Conservation (phyloP, 2,329 filamentous ascomycete species). For the Verticillium longisporum region DNA sequence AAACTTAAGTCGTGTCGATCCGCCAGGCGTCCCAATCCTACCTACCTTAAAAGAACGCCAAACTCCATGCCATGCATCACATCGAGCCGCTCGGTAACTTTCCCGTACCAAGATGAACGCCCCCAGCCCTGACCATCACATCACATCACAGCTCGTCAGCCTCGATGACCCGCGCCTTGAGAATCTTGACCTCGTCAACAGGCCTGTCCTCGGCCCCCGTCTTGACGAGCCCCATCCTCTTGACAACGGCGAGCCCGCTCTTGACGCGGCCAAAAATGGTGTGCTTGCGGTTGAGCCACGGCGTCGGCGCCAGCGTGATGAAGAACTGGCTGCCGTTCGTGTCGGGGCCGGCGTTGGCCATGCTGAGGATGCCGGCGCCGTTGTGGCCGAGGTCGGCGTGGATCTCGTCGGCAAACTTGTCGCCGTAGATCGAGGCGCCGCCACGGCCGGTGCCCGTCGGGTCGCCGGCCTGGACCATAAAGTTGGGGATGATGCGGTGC, state of each 20-base stretch:
- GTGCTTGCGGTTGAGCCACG: conserved; percentile 95
- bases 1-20: background rate
- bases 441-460: conserved; percentile 90
- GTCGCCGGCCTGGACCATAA: conserved; percentile 95
- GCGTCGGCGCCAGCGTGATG: conserved; percentile 86
- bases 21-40: no score
- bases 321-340: conserved; percentile 97
- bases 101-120: background rate
- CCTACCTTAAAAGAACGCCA: background rate
- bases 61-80: conserved; percentile 7
- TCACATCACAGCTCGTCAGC: conserved; percentile 33
- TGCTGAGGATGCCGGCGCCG: conserved; percentile 86
- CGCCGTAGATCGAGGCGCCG: conserved; percentile 83
- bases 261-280: conserved; percentile 93
- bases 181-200: conserved; percentile 72
- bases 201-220: conserved; percentile 78
- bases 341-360: conserved; percentile 91
- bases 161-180: conserved; percentile 65
- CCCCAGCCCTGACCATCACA: no score
- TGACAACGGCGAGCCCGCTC: conserved; percentile 73
- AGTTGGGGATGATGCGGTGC: conserved; percentile 91
- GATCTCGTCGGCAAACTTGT: conserved; percentile 93
- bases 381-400: conserved; percentile 74
- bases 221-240: conserved; percentile 81
- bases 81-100: no score